These are phyloP conservation scores for Diversispora eburnea DNA, from an alignment of 192 early-diverging fungal genomes.

Conservation along the genomic window DNA sequence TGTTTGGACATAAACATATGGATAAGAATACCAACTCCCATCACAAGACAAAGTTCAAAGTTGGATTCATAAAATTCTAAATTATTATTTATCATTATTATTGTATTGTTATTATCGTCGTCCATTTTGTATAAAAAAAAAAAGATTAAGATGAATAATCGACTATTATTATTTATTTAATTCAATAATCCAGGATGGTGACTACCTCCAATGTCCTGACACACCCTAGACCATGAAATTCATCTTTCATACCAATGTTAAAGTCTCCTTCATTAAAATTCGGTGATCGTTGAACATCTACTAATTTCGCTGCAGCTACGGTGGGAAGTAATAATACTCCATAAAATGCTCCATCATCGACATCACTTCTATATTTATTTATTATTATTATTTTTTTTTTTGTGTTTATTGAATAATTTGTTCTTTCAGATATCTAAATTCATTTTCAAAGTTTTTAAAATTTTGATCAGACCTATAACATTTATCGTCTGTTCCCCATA, in stretches of 20 bases:
- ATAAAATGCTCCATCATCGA: constrained; percentile 56
- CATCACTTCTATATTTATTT: constrained; percentile 40
- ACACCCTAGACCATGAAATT: not conserved
- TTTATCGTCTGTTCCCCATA: constrained; percentile 29
- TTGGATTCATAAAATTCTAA: constrained; percentile 32
- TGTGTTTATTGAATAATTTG: too few relatives aligned
- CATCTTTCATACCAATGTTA: constrained; percentile 35
- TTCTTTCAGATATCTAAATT: too few relatives aligned
- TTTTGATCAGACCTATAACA: constrained; percentile 20
- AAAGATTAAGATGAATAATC: not conserved
- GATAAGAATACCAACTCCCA: constrained; percentile 30
- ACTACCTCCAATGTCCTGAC: not conserved
- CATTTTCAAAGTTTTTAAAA: not conserved
- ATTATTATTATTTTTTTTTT: not conserved
- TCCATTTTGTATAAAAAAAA: not conserved
- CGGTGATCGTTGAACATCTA: constrained; percentile 35
- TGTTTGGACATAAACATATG: constrained; percentile 28
- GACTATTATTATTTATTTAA: not conserved
- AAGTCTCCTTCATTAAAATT: constrained; percentile 32
- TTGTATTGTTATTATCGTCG: not conserved
- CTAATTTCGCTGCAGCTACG: constrained; percentile 49
- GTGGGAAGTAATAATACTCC: constrained; percentile 50
- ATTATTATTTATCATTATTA: not conserved
- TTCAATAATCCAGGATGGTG: not conserved
- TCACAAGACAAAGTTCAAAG: constrained; percentile 37